Percentiles rank a stretch among this genome's conserved stretches.
Conservation (phyloP, 306 rosid species). For the Purshia tridentata region DNA sequence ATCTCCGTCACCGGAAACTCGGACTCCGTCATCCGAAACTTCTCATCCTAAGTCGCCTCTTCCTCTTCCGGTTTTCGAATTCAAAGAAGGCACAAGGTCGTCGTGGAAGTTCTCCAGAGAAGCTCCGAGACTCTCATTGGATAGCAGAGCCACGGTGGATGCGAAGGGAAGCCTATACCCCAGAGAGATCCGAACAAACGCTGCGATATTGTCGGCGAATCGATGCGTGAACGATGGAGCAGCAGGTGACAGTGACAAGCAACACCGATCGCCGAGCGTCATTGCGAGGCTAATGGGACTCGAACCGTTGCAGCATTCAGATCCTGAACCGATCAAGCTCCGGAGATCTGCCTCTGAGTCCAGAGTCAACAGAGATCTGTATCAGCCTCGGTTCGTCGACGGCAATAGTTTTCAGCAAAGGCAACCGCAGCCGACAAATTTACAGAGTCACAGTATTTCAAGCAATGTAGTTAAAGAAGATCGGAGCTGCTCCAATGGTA, state of each 20-base stretch:
- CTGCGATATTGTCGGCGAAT: conserved; percentile 32
- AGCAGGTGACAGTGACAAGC: conserved; percentile 45
- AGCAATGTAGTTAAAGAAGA: conserved; percentile 33
- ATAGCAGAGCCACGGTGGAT: conserved; percentile 85
- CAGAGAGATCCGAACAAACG: conserved; percentile 59
- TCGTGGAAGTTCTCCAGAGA: conserved; percentile 91
- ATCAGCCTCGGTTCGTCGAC: conserved; percentile 55
- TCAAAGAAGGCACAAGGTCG: conserved; percentile 75
- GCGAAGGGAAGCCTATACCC: conserved; percentile 71
- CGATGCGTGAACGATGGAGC: conserved; percentile 30
- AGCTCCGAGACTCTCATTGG: conserved; percentile 86
- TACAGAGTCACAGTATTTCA: conserved; percentile 12
- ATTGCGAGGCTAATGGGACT: conserved; percentile 92
- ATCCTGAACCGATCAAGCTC: conserved; percentile 56
- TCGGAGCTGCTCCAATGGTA: conserved; percentile 30
- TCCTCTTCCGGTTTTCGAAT: conserved; percentile 61
- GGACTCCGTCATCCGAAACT: conserved; percentile 13
- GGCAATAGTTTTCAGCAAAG: conserved; percentile 40
- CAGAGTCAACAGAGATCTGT: conserved; percentile 66
- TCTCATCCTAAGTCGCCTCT: conserved; percentile 36
- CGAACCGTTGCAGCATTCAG: conserved; percentile 50
- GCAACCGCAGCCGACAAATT: conserved; percentile 34
- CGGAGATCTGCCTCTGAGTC: conserved; percentile 94
- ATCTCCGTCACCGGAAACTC: conserved; percentile 33
- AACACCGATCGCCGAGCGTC: conserved; percentile 84